These are phyloP conservation scores for Rhizopogon vulgaris DNA, from an alignment of 768 basidiomycete genomes.

Conservation along the genomic window DNA sequence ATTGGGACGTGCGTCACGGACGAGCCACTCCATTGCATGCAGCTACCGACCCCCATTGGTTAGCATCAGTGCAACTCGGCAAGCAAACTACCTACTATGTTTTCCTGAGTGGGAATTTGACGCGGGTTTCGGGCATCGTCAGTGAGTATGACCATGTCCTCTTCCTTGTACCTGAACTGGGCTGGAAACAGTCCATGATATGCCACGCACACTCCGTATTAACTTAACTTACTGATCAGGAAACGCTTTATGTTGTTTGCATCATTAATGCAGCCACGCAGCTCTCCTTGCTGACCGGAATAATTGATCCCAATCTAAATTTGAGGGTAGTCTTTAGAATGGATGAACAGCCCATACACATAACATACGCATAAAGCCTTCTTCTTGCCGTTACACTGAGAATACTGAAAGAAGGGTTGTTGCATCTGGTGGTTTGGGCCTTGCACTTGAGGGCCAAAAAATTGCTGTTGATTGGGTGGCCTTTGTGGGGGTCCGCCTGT, in stretches of 20 bases:
- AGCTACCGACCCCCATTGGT: conserved; percentile 33
- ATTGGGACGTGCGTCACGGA: conserved; percentile 67
- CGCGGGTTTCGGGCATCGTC: conserved; percentile 65
- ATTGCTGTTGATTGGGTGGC: conserved; percentile 53
- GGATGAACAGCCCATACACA: not conserved
- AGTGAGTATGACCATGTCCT: conserved; percentile 83
- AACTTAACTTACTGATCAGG: conserved; percentile 48
- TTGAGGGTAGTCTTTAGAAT: not conserved
- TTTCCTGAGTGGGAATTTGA: conserved; percentile 67
- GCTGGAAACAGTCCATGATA: conserved; percentile 25
- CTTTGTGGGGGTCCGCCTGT: conserved; percentile 37
- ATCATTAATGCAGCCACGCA: conserved; percentile 90
- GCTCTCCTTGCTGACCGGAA: conserved; percentile 53
- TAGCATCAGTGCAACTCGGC: not conserved
- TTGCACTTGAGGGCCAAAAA: conserved; percentile 57
- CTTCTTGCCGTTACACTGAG: conserved; percentile 81
- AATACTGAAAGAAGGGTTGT: conserved; percentile 77
- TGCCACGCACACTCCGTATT: not conserved
- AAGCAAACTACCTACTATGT: conserved; percentile 53
- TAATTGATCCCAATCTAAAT: conserved; percentile 88
- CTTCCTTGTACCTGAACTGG: conserved; percentile 58
- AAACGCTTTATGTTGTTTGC: conserved; percentile 78
- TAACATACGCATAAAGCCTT: conserved; percentile 79
- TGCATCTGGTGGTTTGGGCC: conserved; percentile 36
- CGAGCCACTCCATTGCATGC: conserved; percentile 90